Percentiles rank a stretch among this genome's conserved stretches.
These are phyloP conservation scores for Tylopilus sp. DNA, from an alignment of 1,284 basidiomycete species.

Conservation along the genomic window DNA sequence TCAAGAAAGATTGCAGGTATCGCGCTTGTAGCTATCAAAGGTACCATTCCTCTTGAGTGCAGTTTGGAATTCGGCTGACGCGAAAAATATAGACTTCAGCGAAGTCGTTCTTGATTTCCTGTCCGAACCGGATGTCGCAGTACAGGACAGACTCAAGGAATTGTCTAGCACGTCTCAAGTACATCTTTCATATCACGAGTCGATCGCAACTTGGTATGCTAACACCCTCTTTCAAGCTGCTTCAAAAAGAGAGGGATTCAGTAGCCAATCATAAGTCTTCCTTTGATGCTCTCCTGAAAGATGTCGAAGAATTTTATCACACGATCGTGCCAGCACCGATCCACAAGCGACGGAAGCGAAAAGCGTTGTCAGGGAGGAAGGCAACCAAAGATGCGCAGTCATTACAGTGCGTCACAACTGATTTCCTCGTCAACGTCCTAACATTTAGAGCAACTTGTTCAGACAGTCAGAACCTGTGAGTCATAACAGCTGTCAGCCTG, in stretches of 20 bases:
- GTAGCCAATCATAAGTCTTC: slow-evolving; percentile 19
- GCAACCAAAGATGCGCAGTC: background rate
- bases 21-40: slow-evolving; percentile 28
- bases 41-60: slow-evolving; percentile 1
- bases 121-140: slow-evolving; percentile 14
- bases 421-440: too few relatives aligned
- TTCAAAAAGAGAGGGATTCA: slow-evolving; percentile 23
- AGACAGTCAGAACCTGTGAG: slow-evolving; percentile 24
- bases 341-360: slow-evolving; percentile 4
- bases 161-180: slow-evolving; percentile 19
- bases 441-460: background rate
- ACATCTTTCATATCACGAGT: background rate
- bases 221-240: slow-evolving; percentile 11
- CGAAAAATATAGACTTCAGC: slow-evolving; percentile 23
- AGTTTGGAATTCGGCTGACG: background rate
- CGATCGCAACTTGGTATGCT: background rate
- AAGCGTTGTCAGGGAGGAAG: background rate
- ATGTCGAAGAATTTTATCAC: slow-evolving; percentile 16
- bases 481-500: background rate
- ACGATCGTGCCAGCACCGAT: background rate
- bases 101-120: slow-evolving; percentile 34
- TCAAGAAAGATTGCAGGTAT: slow-evolving; percentile 26
- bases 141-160: slow-evolving; percentile 30
- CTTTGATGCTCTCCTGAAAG: slow-evolving; percentile 18
- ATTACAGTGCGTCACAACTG: slow-evolving; percentile 13